Conservation (phyloP, 768 basidiomycete genomes). For the Xerocomellus intermedius region DNA sequence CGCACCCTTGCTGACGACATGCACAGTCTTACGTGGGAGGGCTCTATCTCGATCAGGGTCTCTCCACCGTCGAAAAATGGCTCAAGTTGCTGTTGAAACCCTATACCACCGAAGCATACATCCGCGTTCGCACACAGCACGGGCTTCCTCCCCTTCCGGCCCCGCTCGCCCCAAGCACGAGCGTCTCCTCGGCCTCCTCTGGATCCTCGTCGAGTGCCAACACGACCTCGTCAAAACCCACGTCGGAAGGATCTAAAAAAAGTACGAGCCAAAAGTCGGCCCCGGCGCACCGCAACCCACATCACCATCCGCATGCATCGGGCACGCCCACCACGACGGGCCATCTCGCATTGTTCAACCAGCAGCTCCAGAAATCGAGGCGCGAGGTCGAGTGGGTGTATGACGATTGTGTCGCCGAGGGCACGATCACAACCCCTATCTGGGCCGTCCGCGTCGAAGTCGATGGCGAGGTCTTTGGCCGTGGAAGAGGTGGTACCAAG, state of each 20-base stretch:
- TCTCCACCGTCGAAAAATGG: slow-evolving; percentile 57
- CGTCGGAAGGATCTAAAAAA: background rate
- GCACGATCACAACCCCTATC: slow-evolving; percentile 67
- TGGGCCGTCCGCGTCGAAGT: slow-evolving; percentile 70
- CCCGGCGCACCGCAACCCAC: slow-evolving; percentile 5
- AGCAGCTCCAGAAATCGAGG: slow-evolving; percentile 59
- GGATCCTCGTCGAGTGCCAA: background rate
- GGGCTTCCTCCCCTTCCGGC: slow-evolving; percentile 51
- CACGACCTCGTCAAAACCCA: background rate
- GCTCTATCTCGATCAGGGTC: slow-evolving; percentile 67
- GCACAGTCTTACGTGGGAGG: slow-evolving; percentile 77
- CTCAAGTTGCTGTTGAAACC: slow-evolving; percentile 61
- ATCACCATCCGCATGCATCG: slow-evolving; percentile 17
- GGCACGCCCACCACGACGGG: slow-evolving; percentile 42
- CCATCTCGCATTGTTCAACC: slow-evolving; percentile 80
- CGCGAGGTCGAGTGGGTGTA: slow-evolving; percentile 71
- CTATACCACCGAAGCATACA: slow-evolving; percentile 61
- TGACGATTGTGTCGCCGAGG: slow-evolving; percentile 43
- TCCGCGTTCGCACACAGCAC: slow-evolving; percentile 61
- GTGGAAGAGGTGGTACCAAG: slow-evolving; percentile 72
- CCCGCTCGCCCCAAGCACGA: slow-evolving; percentile 15
- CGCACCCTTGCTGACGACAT: slow-evolving; percentile 1
- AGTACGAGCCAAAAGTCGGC: slow-evolving; percentile 6
- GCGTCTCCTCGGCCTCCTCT: slow-evolving; percentile 17
- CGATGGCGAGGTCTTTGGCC: slow-evolving; percentile 56